These are phyloP conservation scores for Podospora anserina DNA, from an alignment of 495 filamentous ascomycete species.

Conservation along the genomic window DNA sequence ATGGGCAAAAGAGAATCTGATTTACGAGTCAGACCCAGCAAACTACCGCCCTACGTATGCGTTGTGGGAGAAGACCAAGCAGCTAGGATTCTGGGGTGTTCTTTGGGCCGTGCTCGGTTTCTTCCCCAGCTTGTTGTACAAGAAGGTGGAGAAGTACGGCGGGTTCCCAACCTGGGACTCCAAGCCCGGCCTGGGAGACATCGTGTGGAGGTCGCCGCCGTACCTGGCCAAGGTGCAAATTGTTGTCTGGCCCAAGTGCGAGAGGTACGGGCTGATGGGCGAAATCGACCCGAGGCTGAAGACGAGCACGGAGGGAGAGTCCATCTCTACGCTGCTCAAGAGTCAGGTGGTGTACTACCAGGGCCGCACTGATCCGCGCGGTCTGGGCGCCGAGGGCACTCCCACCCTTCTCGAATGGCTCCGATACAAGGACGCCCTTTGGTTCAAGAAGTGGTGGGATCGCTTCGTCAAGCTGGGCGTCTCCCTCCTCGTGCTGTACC, in stretches of 20 bases:
- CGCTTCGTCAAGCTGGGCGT: not conserved
- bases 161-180: not conserved
- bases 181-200: not conserved
- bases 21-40: not conserved
- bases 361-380: slow-evolving; percentile 15
- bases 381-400: slow-evolving; percentile 11
- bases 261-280: slow-evolving; percentile 32
- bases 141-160: not conserved
- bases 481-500: not conserved
- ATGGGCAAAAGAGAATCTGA: not conserved
- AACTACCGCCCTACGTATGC: not conserved
- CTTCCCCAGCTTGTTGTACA: not conserved
- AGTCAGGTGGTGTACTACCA: slow-evolving; percentile 38
- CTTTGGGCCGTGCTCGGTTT: not conserved
- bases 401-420: slow-evolving; percentile 18
- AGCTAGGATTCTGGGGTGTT: not conserved
- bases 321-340: slow-evolving; percentile 24
- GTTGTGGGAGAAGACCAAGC: not conserved
- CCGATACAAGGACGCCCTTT: not conserved
- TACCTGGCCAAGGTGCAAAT: slow-evolving; percentile 40
- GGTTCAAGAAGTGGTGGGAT: not conserved
- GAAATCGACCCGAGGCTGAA: slow-evolving; percentile 16
- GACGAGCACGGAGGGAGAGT: slow-evolving; percentile 26
- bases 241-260: slow-evolving; percentile 37
- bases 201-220: not conserved